Evolutionary conservation across 2,329 filamentous ascomycete genomes (phyloP), one percentile per base, ranked within the genome.

Genomic region (Diaporthe velutina): DNA sequence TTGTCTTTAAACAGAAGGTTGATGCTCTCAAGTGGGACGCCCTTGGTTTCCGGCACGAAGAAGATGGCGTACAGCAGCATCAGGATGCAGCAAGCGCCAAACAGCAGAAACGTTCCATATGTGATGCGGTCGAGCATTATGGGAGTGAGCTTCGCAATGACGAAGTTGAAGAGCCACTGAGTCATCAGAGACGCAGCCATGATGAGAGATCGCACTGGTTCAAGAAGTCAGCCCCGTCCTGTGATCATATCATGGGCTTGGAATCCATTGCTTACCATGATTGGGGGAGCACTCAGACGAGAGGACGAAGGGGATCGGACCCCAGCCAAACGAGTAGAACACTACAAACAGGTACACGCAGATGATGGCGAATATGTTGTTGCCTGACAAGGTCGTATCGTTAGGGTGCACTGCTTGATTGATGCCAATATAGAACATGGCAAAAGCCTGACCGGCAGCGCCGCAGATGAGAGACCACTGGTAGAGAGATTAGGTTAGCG

Each of bases 71-170:
- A 90, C 57, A 87, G 78, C 13, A 86, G 83, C 77, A 87, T 85
- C 38, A 82, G 76, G 22, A 88, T 81, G 66, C 88, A 85, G 42
- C 88, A 82, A 0, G 83, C 81, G 4, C 85, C 87, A 76, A 90
- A 90, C 80, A 90, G 86, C 73, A 90, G 87, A 78, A 88, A 90
- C 0, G 87, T 87, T 10, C 88, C 88, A 76, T 87, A 89, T 1
- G 83, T 83, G 0, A 86, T 79, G 6, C 80, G 79, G 0, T 81
- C 83, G 22, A 85, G 82, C 85, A 86, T 86, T 73, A 85, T 84
- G 0, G 84, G 84, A 0, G 83, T 84, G 30, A 83, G 81, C 35
- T 83, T 80, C 3, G 83, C 83, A 57, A 85, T 83, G 78, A 85
- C 79, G 74, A 85, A 85, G 2, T 82, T 84, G 12, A 83, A 83